These are phyloP conservation scores for Adansonia digitata DNA, from an alignment of 345 rosid species.

Conservation along the genomic window DNA sequence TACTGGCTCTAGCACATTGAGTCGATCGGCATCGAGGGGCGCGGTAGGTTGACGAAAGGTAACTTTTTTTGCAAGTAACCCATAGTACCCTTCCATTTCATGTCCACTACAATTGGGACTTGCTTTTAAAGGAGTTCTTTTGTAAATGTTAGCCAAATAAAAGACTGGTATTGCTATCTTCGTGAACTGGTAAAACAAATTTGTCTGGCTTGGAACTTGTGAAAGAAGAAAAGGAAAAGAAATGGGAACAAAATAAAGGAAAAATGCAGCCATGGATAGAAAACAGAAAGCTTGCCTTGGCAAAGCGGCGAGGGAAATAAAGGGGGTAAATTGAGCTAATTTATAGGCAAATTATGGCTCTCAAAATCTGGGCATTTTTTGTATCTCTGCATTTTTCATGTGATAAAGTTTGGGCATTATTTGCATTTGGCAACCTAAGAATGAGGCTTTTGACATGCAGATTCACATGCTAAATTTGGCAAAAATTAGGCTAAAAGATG, in stretches of 20 bases:
- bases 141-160: conserved; percentile 21
- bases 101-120: conserved; percentile 22
- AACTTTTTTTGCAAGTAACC: conserved; percentile 24
- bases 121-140: conserved; percentile 18
- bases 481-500: background rate
- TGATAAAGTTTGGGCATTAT: background rate
- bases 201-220: conserved; percentile 13
- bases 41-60: conserved; percentile 27
- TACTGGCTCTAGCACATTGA: conserved; percentile 20
- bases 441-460: background rate
- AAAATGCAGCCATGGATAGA: conserved; percentile 18
- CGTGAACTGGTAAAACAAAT: conserved; percentile 16
- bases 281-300: no score
- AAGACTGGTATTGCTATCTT: conserved; percentile 21
- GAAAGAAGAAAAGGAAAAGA: conserved; percentile 10
- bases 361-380: background rate
- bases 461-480: conserved; percentile 15
- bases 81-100: conserved; percentile 22
- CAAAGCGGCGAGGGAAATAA: background rate
- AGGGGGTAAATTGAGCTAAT: background rate
- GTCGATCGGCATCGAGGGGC: conserved; percentile 32
- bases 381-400: conserved; percentile 3
- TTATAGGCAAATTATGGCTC: background rate
- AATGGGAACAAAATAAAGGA: background rate
- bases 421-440: background rate